phyloP scores from a whole-genome alignment of 1,139 yeast species.

The Blastobotrys malaysiensis region DNA sequence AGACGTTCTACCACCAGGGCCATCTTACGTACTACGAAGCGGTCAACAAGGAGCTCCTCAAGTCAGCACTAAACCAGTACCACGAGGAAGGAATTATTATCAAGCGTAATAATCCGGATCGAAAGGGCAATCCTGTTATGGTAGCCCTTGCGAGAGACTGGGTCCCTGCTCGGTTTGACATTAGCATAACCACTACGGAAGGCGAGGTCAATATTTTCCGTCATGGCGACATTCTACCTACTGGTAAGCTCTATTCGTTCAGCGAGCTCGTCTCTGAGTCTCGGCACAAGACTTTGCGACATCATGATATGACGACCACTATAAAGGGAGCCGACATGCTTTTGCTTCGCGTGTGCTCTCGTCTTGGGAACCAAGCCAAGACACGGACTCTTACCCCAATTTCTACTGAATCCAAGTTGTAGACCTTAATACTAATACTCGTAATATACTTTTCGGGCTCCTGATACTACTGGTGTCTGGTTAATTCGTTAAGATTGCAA shows the following conservation, averaged over 20 bases:
- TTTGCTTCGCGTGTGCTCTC: slow-evolving; percentile 10
- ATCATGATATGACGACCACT: slow-evolving; percentile 13
- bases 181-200: background rate
- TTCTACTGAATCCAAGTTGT: background rate
- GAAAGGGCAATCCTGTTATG: slow-evolving; percentile 11
- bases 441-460: background rate
- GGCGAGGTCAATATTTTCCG: slow-evolving; percentile 4
- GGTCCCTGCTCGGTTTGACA: slow-evolving; percentile 16
- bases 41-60: slow-evolving; percentile 38
- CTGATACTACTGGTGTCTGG: no score
- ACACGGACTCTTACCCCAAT: slow-evolving; percentile 2
- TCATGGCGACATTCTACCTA: slow-evolving; percentile 20
- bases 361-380: slow-evolving; percentile 7
- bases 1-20: slow-evolving; percentile 40
- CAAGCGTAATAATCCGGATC: slow-evolving; percentile 15
- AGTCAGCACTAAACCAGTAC: slow-evolving; percentile 34
- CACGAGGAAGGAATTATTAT: slow-evolving; percentile 33
- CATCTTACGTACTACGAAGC: slow-evolving; percentile 39
- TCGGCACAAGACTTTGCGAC: slow-evolving; percentile 26
- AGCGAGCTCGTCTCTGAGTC: slow-evolving; percentile 30
- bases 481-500: background rate
- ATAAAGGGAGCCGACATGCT: slow-evolving; percentile 11
- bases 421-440: background rate
- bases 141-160: slow-evolving; percentile 19
- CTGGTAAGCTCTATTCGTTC: slow-evolving; percentile 28